Evolutionary conservation across 148 eudicot species (phyloP).

Genomic region (Amaranthus palmeri): DNA sequence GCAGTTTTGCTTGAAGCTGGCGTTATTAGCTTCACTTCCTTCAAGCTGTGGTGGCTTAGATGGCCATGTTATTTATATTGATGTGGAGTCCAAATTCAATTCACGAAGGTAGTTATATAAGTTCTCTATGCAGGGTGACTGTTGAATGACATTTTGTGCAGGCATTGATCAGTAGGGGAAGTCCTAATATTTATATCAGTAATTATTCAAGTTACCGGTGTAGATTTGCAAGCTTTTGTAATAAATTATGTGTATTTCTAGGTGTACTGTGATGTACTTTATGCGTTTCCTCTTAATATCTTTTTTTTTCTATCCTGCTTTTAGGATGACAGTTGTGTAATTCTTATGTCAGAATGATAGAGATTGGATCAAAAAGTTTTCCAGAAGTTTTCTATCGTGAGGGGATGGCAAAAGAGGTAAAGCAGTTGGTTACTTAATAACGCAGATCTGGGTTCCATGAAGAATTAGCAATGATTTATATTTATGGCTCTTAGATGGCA

Average conservation of each 20-base stretch:
- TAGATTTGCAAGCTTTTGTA: background rate
- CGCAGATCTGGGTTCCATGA: constrained; percentile 1
- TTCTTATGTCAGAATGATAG: constrained; percentile 49
- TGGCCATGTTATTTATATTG: constrained; percentile 77
- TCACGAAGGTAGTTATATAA: constrained; percentile 58
- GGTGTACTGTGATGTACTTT: background rate
- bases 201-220: background rate
- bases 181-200: background rate
- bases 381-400: constrained; percentile 69
- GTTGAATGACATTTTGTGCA: background rate
- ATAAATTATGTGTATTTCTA: background rate
- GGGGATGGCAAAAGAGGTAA: constrained; percentile 79
- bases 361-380: constrained; percentile 79
- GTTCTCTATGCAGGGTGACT: background rate
- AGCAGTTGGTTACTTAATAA: background rate
- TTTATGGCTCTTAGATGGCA: constrained; percentile 55
- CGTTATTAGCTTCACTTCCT: constrained; percentile 78
- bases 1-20: constrained; percentile 86
- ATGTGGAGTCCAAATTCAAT: constrained; percentile 84
- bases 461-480: background rate
- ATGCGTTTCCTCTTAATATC: background rate
- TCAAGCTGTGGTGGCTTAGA: constrained; percentile 70
- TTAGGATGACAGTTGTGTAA: too few species aligned
- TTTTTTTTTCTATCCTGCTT: background rate
- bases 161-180: background rate